These are phyloP conservation scores for Triangularia setosa DNA, from an alignment of 2,329 filamentous ascomycete species.

Conservation along the genomic window DNA sequence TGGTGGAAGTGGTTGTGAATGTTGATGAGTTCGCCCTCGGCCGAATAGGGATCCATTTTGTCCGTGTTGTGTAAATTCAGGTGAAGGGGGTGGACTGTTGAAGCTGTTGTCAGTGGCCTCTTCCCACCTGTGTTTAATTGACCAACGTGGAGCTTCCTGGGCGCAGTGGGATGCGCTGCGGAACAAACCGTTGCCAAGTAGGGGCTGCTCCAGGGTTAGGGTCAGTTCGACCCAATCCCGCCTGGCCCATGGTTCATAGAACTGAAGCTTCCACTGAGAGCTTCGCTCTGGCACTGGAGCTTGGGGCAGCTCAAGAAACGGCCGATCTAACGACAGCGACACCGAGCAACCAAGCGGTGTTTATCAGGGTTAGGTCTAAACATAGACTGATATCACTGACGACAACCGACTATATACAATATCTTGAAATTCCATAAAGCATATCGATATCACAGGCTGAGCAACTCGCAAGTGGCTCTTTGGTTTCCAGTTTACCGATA, in stretches of 20 bases:
- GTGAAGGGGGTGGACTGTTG: neutral
- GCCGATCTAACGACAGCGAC: constrained; percentile 13
- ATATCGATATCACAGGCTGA: neutral
- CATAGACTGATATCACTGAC: neutral
- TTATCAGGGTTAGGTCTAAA: constrained; percentile 4
- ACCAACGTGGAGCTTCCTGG: constrained; percentile 19
- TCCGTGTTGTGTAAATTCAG: constrained; percentile 1
- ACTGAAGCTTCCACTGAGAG: constrained; percentile 2
- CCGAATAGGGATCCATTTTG: constrained; percentile 65
- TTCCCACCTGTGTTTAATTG: constrained; percentile 11
- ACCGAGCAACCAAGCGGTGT: constrained; percentile 11
- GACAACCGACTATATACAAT: neutral
- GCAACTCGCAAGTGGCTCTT: neutral
- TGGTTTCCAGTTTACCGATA: neutral
- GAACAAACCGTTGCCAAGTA: constrained; percentile 6
- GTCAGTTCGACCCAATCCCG: neutral
- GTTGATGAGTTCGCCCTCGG: constrained; percentile 68
- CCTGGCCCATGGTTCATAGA: neutral
- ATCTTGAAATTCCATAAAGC: neutral
- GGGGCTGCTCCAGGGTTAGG: constrained; percentile 9
- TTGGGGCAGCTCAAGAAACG: constrained; percentile 15
- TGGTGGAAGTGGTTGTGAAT: constrained; percentile 69
- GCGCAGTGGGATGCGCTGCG: constrained; percentile 2
- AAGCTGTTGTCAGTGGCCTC: constrained; percentile 1
- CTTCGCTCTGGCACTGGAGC: constrained; percentile 2